A percentile compares a stretch with the other conserved stretches of the same genome.
phyloP scores from a whole-genome alignment of 1,284 basidiomycete species.

The Ustilago crameri region DNA sequence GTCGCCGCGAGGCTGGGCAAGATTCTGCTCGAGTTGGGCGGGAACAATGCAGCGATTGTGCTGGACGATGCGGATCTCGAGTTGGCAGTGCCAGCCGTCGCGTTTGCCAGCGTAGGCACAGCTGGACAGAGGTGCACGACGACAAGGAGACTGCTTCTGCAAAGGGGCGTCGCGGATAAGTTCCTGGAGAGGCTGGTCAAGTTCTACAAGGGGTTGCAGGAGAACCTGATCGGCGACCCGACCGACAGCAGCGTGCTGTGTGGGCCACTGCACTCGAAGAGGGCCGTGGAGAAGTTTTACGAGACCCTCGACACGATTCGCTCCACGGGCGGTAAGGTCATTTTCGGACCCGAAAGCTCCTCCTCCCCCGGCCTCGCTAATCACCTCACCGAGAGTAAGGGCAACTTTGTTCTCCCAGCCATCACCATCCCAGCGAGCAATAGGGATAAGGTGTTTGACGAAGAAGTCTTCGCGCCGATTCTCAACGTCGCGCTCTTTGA shows the following conservation, averaged over 20 bases:
- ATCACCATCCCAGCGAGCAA: slow-evolving; percentile 77
- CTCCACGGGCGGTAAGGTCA: slow-evolving; percentile 78
- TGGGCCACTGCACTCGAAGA: slow-evolving; percentile 83
- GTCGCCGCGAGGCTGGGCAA: slow-evolving; percentile 86
- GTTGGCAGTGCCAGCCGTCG: slow-evolving; percentile 85
- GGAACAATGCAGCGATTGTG: slow-evolving; percentile 92
- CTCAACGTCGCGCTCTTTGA: slow-evolving; percentile 89
- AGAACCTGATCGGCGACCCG: slow-evolving; percentile 79
- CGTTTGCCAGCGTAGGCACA: slow-evolving; percentile 94
- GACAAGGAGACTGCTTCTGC: slow-evolving; percentile 87
- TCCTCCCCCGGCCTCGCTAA: slow-evolving; percentile 66
- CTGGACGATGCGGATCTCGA: slow-evolving; percentile 91
- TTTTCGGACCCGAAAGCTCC: slow-evolving; percentile 76
- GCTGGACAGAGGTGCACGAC: slow-evolving; percentile 95
- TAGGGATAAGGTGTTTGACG: slow-evolving; percentile 77
- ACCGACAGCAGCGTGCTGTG: slow-evolving; percentile 79
- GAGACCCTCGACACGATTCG: slow-evolving; percentile 76
- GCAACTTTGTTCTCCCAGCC: slow-evolving; percentile 89
- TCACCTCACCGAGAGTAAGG: slow-evolving; percentile 67
- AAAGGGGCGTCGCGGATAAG: slow-evolving; percentile 78
- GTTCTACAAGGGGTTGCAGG: slow-evolving; percentile 75
- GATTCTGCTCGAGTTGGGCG: slow-evolving; percentile 87
- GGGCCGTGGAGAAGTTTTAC: slow-evolving; percentile 77
- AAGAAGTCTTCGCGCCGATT: slow-evolving; percentile 87
- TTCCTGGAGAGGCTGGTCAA: slow-evolving; percentile 81